These are phyloP conservation scores for Choanephora cucurbitarum DNA, from an alignment of 371 early-diverging fungal genomes.

Conservation along the genomic window DNA sequence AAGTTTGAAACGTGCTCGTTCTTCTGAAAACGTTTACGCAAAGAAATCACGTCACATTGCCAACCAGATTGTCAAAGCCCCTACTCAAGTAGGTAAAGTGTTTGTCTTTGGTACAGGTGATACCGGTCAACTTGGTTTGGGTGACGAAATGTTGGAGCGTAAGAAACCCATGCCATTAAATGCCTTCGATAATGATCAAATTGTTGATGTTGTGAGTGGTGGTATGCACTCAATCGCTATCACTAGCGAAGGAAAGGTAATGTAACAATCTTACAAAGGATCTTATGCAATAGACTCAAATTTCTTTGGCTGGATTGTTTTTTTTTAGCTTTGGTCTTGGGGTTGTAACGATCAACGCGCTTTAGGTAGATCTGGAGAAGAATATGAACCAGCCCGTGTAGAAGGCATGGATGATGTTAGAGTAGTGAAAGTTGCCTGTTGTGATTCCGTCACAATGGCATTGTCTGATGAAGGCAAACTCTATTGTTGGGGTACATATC, in stretches of 20 bases:
- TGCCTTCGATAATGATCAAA: conserved; percentile 62
- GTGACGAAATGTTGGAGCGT: conserved; percentile 74
- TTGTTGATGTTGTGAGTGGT: conserved; percentile 86
- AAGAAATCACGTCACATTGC: conserved; percentile 4
- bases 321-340: conserved; percentile 80
- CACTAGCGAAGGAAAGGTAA: conserved; percentile 72
- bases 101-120: conserved; percentile 95
- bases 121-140: conserved; percentile 96
- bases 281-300: too few relatives aligned
- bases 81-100: conserved; percentile 61
- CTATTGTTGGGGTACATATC: conserved; percentile 97
- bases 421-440: conserved; percentile 88
- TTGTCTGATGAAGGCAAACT: conserved; percentile 83
- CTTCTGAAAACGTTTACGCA: conserved; percentile 3
- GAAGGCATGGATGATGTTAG: conserved; percentile 69
- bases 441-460: conserved; percentile 93
- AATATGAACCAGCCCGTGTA: conserved; percentile 62
- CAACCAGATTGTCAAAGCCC: conserved; percentile 26
- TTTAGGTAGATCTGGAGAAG: conserved; percentile 90
- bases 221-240: conserved; percentile 89
- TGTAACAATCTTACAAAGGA: too few relatives aligned
- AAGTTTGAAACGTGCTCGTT: conserved; percentile 17
- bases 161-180: conserved; percentile 75
- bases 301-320: too few relatives aligned
- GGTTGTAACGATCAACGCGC: conserved; percentile 99